Evolutionary conservation across 2,329 filamentous ascomycete species (phyloP).

Genomic region (Leptographium galeiforme): DNA sequence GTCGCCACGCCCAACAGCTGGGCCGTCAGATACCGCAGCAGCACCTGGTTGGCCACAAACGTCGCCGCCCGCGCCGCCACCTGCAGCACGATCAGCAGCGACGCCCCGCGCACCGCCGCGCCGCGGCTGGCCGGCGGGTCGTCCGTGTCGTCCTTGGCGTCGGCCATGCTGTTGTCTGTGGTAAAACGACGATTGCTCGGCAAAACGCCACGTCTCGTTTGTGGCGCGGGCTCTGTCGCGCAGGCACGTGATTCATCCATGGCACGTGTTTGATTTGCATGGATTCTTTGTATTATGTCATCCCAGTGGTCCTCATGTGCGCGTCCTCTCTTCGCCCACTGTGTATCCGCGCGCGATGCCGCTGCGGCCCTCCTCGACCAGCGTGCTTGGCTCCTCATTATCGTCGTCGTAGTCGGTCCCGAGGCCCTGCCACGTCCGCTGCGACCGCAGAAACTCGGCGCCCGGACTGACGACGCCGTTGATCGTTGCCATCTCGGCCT

Average conservation of each 20-base stretch:
- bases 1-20: conserved; percentile 72
- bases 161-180: not conserved
- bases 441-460: conserved; percentile 69
- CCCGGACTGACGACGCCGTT: conserved; percentile 83
- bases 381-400: conserved; percentile 37
- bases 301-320: conserved; percentile 1
- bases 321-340: conserved; percentile 40
- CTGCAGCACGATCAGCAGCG: conserved; percentile 78
- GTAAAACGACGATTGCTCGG: not conserved
- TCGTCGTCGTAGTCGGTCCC: conserved; percentile 55
- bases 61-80: conserved; percentile 77
- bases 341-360: conserved; percentile 83
- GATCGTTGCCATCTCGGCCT: conserved; percentile 64
- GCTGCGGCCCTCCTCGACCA: conserved; percentile 72
- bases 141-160: not conserved
- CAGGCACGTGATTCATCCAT: not conserved
- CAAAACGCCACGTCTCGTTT: not conserved
- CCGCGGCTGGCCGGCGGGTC: not conserved
- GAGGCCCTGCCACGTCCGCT: conserved; percentile 82
- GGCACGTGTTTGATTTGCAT: too few species aligned
- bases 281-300: too few species aligned
- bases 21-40: conserved; percentile 79
- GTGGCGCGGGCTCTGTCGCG: not conserved
- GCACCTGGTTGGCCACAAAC: conserved; percentile 81
- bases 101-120: conserved; percentile 50